Conservation (phyloP, 805 yeast genomes). For the Zygosaccharomyces gambellarensis region DNA sequence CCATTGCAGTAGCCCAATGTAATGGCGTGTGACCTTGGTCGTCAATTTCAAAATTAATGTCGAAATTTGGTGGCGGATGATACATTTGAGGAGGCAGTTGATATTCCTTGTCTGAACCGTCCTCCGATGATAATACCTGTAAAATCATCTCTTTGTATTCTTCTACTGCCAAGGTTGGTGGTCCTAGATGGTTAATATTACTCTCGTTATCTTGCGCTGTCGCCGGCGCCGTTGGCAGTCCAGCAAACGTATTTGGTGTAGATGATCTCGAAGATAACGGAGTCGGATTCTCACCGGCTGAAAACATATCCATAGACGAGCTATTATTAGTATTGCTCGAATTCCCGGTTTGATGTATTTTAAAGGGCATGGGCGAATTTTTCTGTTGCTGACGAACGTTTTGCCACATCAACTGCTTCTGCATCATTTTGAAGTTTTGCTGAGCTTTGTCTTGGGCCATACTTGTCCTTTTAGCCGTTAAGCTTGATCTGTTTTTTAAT, state of each 20-base stretch:
- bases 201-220: slow-evolving; percentile 13
- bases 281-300: slow-evolving; percentile 25
- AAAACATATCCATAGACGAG: slow-evolving; percentile 23
- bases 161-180: slow-evolving; percentile 14
- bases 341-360: slow-evolving; percentile 9
- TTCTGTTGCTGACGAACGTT: slow-evolving; percentile 10
- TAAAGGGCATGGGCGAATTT: slow-evolving; percentile 10
- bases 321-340: slow-evolving; percentile 20
- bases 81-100: slow-evolving; percentile 38
- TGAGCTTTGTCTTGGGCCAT: slow-evolving; percentile 32
- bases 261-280: slow-evolving; percentile 25
- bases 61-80: slow-evolving; percentile 58
- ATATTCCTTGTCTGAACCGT: slow-evolving; percentile 26
- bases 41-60: slow-evolving; percentile 65
- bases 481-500: neutral
- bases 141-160: slow-evolving; percentile 31
- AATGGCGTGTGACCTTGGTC: slow-evolving; percentile 76
- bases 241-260: slow-evolving; percentile 14
- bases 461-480: slow-evolving; percentile 1
- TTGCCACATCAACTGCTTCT: slow-evolving; percentile 19
- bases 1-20: slow-evolving; percentile 86
- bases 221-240: slow-evolving; percentile 15
- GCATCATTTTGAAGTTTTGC: slow-evolving; percentile 20
- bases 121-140: slow-evolving; percentile 32
- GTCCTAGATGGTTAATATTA: slow-evolving; percentile 5